Conservation (phyloP, 2,329 filamentous ascomycete species). For the Colletotrichum neosansevieriae region DNA sequence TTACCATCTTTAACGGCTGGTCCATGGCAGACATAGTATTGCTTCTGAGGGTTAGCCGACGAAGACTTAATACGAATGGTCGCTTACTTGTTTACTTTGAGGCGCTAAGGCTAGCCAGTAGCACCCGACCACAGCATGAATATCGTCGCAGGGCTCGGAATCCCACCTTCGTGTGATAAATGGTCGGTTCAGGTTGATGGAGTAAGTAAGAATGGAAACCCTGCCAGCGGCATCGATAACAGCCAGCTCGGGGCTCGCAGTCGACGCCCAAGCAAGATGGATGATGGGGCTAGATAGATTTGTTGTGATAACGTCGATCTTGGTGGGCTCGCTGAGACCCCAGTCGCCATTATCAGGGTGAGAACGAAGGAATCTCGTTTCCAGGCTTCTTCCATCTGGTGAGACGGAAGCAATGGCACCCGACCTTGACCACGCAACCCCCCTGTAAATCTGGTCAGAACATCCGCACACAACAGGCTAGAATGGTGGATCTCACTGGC, state of each 20-base stretch:
- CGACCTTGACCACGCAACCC: constrained; percentile 87
- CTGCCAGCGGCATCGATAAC: constrained; percentile 84
- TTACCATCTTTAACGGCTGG: constrained; percentile 73
- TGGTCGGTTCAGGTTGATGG: constrained; percentile 79
- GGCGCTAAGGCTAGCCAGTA: constrained; percentile 82
- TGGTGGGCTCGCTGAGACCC: constrained; percentile 79
- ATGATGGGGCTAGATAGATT: constrained; percentile 76
- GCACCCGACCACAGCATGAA: constrained; percentile 82
- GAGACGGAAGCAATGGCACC: constrained; percentile 88
- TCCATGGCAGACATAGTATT: constrained; percentile 63
- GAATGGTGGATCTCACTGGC: constrained; percentile 71
- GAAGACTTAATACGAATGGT: constrained; percentile 32
- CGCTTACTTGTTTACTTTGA: constrained; percentile 54
- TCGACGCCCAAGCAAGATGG: constrained; percentile 84
- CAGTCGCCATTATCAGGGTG: constrained; percentile 78
- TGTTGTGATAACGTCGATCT: constrained; percentile 70
- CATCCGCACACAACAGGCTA: background rate
- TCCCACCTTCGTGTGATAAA: constrained; percentile 71
- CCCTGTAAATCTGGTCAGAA: constrained; percentile 61
- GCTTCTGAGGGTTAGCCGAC: constrained; percentile 8
- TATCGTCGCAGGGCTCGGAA: constrained; percentile 78
- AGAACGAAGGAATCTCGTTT: constrained; percentile 79
- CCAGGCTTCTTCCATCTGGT: constrained; percentile 76
- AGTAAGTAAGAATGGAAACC: constrained; percentile 79
- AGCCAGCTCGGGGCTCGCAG: constrained; percentile 82